Percentiles rank a stretch among this genome's conserved stretches.
phyloP scores from a whole-genome alignment of 371 early-diverging fungal species.

The Lichtheimia corymbifera region DNA sequence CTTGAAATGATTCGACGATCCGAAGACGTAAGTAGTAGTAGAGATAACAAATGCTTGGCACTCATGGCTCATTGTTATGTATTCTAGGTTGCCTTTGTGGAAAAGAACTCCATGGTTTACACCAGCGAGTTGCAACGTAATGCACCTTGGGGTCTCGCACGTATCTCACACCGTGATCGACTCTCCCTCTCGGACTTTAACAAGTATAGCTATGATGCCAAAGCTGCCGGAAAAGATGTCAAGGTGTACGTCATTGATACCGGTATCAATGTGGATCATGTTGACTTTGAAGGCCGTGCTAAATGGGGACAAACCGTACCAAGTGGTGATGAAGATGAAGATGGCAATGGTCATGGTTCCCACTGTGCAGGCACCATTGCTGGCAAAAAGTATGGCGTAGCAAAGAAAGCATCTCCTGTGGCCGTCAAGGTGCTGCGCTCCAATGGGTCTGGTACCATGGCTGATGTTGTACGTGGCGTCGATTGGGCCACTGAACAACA shows the following conservation, averaged over 20 bases:
- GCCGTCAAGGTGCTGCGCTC: conserved; percentile 89
- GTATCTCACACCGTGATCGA: conserved; percentile 73
- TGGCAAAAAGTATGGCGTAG: conserved; percentile 82
- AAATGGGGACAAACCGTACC: conserved; percentile 76
- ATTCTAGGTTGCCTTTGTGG: conserved; percentile 78
- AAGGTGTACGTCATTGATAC: conserved; percentile 92
- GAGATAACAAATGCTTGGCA: neutral
- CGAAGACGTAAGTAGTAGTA: conserved; percentile 29
- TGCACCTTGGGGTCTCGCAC: conserved; percentile 90
- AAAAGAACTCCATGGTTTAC: conserved; percentile 81
- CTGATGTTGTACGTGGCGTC: conserved; percentile 73
- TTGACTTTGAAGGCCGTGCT: conserved; percentile 87
- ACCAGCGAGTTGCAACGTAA: conserved; percentile 59
- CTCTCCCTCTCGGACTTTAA: conserved; percentile 63
- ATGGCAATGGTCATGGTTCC: conserved; percentile 88
- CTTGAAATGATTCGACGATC: conserved; percentile 72
- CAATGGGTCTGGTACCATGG: conserved; percentile 79
- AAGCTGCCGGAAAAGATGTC: conserved; percentile 72
- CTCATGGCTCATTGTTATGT: conserved; percentile 2
- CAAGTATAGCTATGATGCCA: conserved; percentile 71
- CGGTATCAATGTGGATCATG: conserved; percentile 78
- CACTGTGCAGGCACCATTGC: conserved; percentile 94
- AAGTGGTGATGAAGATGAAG: conserved; percentile 67
- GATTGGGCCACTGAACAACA: conserved; percentile 61
- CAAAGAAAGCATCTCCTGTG: conserved; percentile 87